Percentiles rank a stretch among this genome's conserved stretches.
Conservation (phyloP, 306 rosid genomes). For the Geum urbanum region DNA sequence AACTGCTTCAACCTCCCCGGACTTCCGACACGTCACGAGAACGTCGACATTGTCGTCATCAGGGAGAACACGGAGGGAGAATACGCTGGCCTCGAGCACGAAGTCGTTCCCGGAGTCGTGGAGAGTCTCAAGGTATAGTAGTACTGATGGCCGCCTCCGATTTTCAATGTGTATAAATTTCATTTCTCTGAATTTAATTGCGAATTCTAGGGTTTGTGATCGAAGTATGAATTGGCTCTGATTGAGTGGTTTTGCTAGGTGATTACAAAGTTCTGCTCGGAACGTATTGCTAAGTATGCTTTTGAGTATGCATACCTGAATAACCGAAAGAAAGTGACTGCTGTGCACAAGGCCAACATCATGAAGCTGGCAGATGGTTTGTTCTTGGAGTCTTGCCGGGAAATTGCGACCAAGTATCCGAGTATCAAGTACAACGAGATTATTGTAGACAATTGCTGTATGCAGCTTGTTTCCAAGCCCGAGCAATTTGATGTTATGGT, state of each 20-base stretch:
- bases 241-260: constrained; percentile 51
- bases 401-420: constrained; percentile 59
- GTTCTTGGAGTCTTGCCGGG: constrained; percentile 84
- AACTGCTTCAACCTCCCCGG: constrained; percentile 66
- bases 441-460: constrained; percentile 88
- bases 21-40: constrained; percentile 66
- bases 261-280: constrained; percentile 89
- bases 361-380: constrained; percentile 94
- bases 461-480: constrained; percentile 88
- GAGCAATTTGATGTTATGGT: constrained; percentile 95
- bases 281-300: constrained; percentile 82
- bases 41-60: constrained; percentile 80
- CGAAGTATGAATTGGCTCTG: constrained; percentile 14
- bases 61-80: constrained; percentile 96
- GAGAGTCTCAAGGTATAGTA: constrained; percentile 83
- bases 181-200: too few relatives aligned
- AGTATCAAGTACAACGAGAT: constrained; percentile 57
- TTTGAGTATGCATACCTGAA: constrained; percentile 90
- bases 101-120: constrained; percentile 93
- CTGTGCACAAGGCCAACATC: constrained; percentile 95
- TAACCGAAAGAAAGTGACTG: constrained; percentile 85
- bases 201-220: not conserved
- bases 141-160: too few relatives aligned
- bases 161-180: too few relatives aligned
- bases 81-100: constrained; percentile 92